Evolutionary conservation across 352 stramenopile species (phyloP).

Genomic region (Phytophthora pseudosyringae): DNA sequence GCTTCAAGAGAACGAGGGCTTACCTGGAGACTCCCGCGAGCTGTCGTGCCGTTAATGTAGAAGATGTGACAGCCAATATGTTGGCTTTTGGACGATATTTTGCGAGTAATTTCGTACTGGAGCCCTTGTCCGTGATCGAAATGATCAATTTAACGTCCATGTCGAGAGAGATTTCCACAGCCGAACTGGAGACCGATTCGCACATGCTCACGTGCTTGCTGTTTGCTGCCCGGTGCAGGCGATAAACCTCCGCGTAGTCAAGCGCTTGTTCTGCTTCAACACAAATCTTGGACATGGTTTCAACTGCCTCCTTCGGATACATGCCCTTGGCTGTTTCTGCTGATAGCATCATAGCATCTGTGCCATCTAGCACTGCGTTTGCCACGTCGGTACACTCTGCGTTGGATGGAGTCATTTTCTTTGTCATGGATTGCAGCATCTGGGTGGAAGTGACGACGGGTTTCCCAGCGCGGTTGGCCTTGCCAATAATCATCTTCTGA

Average conservation of each 20-base stretch:
- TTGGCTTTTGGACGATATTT: conserved; percentile 94
- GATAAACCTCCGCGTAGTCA: conserved; percentile 79
- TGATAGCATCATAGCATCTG: conserved; percentile 99
- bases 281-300: conserved; percentile 95
- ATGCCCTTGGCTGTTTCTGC: conserved; percentile 99
- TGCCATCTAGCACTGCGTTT: conserved; percentile 99
- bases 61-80: conserved; percentile 92
- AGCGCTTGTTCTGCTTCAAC: conserved; percentile 90
- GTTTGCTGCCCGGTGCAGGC: conserved; percentile 51
- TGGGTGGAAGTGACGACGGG: conserved; percentile 98
- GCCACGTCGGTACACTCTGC: conserved; percentile 99
- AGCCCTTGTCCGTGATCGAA: conserved; percentile 96
- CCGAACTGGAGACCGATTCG: conserved; percentile 97
- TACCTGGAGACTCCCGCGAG: conserved; percentile 84
- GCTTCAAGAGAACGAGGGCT: conserved; percentile 1
- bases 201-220: conserved; percentile 65
- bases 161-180: conserved; percentile 98
- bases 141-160: conserved; percentile 97
- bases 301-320: conserved; percentile 95
- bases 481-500: conserved; percentile 99
- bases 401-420: conserved; percentile 96
- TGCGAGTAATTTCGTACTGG: conserved; percentile 94
- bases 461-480: conserved; percentile 96
- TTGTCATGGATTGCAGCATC: conserved; percentile 99
- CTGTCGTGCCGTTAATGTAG: conserved; percentile 65